phyloP scores from a whole-genome alignment of 306 rosid genomes.

The Rubus parviflorus region DNA sequence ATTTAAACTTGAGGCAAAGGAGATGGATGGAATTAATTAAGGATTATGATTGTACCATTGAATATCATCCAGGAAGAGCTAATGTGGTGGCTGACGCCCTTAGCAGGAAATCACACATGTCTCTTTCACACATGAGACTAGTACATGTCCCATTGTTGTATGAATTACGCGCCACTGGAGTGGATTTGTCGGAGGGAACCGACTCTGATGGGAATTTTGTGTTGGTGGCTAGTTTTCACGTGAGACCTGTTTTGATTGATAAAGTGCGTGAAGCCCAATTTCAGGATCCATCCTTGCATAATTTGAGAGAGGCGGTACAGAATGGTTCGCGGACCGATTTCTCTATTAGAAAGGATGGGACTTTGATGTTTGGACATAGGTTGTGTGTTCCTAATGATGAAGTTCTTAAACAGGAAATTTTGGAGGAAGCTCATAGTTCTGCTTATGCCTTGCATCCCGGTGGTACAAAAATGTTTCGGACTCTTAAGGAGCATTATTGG shows the following conservation, averaged over 20 bases:
- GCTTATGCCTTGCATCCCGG: not conserved
- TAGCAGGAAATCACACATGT: not conserved
- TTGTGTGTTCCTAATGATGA: not conserved
- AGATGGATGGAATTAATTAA: too few relatives aligned
- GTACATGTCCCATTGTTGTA: too few relatives aligned
- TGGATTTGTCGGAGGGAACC: too few relatives aligned
- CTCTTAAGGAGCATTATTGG: not conserved
- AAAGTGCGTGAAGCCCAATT: not conserved
- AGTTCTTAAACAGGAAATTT: not conserved
- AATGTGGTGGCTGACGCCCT: not conserved
- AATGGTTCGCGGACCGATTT: not conserved
- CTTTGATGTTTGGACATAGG: not conserved
- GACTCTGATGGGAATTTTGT: too few relatives aligned
- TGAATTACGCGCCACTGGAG: not conserved
- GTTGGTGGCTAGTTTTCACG: not conserved
- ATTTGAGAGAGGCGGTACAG: too few relatives aligned
- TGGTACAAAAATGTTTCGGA: not conserved
- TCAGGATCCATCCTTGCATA: too few relatives aligned
- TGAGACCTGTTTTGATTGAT: not conserved
- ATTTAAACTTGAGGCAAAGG: not conserved
- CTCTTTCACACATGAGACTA: too few relatives aligned
- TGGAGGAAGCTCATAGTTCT: not conserved
- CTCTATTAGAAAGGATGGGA: not conserved
- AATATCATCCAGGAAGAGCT: not conserved
- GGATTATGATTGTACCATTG: not conserved